Evolutionary conservation across 768 basidiomycete genomes (phyloP), one percentile per base, ranked within the genome.

Genomic region (Rhizopogon roseolus): DNA sequence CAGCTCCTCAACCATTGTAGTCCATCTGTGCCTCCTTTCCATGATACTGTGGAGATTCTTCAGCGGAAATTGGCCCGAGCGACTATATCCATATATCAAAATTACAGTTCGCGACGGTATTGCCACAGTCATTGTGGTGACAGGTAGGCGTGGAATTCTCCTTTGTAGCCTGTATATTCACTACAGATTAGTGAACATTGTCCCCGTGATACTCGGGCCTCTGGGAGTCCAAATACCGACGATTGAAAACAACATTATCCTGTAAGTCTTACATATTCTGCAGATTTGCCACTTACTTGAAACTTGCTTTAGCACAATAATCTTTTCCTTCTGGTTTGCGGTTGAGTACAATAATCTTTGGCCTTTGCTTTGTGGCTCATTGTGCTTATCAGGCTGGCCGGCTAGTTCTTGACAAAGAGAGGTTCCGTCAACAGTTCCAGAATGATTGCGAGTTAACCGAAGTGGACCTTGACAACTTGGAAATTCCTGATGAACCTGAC

Each of bases 211-310:
- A 2, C 59, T 66, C 22, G 54, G 43, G 46, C 52, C 8, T 28
- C 53, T 13, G 27, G 19, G 4, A 54, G 57, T 64, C 38, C 34
- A 54, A 29, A 49, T 44, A n/a, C 36, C 28, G 11, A 54, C 59
- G 54, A 53, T 49, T 7, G 59, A 60, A n/a, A 66, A 66, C 17
- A 39, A 66, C 1, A 51, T 54, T 2, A 66, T 60, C 44, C 56
- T 59, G 64, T 64, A 37, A 19, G 64, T 56, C 6, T 37, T 46
- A 29, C 45, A 5, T 34, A 13, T 14, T 19, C 17, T 17, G 13
- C 45, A 32, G 7, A 5, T 34, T 34, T 29, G 9, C 13, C 19
- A 2, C 45, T 46, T 13, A 46, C 19, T 34, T 17, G 9, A 17
- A 14, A 46, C 19, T 8, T 5, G 13, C 45, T 9, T 13, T 5